Evolutionary conservation across 805 yeast species (phyloP), one percentile per base, ranked within the genome.

Genomic region (Pichia occidentalis): DNA sequence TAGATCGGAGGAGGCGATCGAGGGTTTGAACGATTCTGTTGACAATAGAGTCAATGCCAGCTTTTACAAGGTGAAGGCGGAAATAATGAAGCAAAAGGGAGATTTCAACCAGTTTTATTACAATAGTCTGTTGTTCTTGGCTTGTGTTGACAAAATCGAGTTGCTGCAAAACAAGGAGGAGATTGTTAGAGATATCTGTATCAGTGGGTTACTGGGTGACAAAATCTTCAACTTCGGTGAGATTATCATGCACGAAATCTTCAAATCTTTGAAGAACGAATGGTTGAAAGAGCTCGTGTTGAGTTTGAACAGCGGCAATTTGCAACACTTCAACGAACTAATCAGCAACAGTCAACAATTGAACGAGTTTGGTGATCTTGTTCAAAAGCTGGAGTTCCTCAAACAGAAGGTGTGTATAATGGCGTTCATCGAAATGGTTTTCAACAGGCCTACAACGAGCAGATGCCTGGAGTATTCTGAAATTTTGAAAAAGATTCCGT

Each of bases 211-310:
- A 43, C 69, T 90, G 50, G 97, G 97, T 34, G 95, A 87, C 55
- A 79, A 75, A 53, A 85, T 90, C 50, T 92, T 86, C 68, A 92
- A 90, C 64, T 92, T 92, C 61, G 97, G 97, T 36, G 98, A 92
- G 63, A 73, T 92, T 46, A 71, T 92, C 44, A 77, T 87, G 58
- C 97, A 90, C 61, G 95, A 92, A 30, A 77, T 90, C 32, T 72
- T 87, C 59, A 59, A 73, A 28, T 54, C 48, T 27, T 32, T 54
- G 26, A 32, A 50, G 12, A 74, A 74, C 57, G 59, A 64, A 25
- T 86, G 95, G 95, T 65, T 92, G 44, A 73, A 77, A 45, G 73
- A 80, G 34, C 63, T 88, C 45, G 68, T 92, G 36, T 65, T 75
- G 42, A 70, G 82, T 19, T 68, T 92, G 52, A 86, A 87, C 55